Evolutionary conservation across 2,329 filamentous ascomycete genomes (phyloP), one percentile per base, ranked within the genome.

Genomic region (Daldinia eschscholtzii): DNA sequence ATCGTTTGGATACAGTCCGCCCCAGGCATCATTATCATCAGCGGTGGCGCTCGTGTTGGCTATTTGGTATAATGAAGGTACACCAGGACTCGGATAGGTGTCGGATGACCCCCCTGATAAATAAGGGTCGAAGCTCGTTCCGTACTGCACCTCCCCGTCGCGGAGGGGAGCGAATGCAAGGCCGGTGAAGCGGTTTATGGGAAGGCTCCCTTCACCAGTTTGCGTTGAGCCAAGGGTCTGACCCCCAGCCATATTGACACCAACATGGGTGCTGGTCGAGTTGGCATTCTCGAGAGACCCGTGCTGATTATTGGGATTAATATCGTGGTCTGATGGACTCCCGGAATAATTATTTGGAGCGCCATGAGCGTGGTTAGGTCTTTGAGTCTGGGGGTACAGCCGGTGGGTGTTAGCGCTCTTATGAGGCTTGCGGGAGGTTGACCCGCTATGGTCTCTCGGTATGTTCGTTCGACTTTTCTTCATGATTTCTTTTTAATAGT

Each of bases 401-500:
- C n/a, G 46, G 9, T 18, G 35, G 20, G 33, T n/a, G 1, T 33
- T n/a, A 4, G 33, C n/a, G 35, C 18, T 55, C 4, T 20, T 55
- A n/a, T 23, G 41, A 67, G 15, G 13, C 30, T 15, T 53, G 30
- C 33, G 20, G 13, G 61, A 44, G 23, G 33, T 6, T 13, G 42
- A 42, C 30, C 20, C 15, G 26, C 23, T 12, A 15, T 18, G 33
- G 9, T 37, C 12, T 35, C 35, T 30, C 28, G 35, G 23, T 15
- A 23, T n/a, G 4, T 37, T 26, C 7, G 0, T 41, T 42, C 6
- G 57, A 33, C 18, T n/a, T 10, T 56, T 12, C 3, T 48, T 41
- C 61, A 68, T 68, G 6, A 42, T 56, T 50, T 33, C 2, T 39
- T 15, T 39, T 13, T 12, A 39, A 12, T 39, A 39, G 3, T 12